Conservation (phyloP, 148 eudicot species). For the Rhododendron mucronatum region DNA sequence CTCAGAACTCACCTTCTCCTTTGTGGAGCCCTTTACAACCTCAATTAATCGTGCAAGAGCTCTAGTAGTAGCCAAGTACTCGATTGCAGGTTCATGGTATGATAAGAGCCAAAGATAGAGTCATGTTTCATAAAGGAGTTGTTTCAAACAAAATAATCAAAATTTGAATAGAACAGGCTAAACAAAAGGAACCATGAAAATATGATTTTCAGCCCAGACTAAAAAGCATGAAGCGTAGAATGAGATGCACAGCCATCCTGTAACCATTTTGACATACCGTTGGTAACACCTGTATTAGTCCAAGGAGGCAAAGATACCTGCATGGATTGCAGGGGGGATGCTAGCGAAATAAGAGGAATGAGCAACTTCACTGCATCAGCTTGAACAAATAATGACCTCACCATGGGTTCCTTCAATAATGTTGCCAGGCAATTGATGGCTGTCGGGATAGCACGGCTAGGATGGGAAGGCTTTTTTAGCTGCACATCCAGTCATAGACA, state of each 20-base stretch:
- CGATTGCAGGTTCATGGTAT: slow-evolving; percentile 84
- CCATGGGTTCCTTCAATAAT: slow-evolving; percentile 79
- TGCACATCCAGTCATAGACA: slow-evolving; percentile 33
- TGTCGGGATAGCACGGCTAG: slow-evolving; percentile 68
- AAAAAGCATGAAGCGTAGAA: background rate
- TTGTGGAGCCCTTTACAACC: slow-evolving; percentile 84
- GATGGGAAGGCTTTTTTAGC: slow-evolving; percentile 89
- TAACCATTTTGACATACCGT: too few relatives aligned
- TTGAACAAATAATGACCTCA: slow-evolving; percentile 85
- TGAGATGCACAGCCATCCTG: too few relatives aligned
- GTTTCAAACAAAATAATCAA: slow-evolving; percentile 25
- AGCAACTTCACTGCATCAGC: slow-evolving; percentile 94
- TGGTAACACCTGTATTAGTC: background rate
- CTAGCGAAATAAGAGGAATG: slow-evolving; percentile 79
- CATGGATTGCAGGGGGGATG: slow-evolving; percentile 82
- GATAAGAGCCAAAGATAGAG: slow-evolving; percentile 93
- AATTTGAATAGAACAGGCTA: slow-evolving; percentile 3
- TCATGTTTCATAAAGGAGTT: slow-evolving; percentile 94
- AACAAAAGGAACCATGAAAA: background rate
- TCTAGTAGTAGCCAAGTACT: slow-evolving; percentile 81
- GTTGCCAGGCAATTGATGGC: slow-evolving; percentile 74
- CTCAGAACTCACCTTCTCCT: slow-evolving; percentile 63
- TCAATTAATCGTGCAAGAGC: slow-evolving; percentile 68
- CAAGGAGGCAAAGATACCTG: slow-evolving; percentile 41
- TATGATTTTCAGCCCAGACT: background rate